Conservation (phyloP, 2,329 filamentous ascomycete species). For the Fusarium sp. region DNA sequence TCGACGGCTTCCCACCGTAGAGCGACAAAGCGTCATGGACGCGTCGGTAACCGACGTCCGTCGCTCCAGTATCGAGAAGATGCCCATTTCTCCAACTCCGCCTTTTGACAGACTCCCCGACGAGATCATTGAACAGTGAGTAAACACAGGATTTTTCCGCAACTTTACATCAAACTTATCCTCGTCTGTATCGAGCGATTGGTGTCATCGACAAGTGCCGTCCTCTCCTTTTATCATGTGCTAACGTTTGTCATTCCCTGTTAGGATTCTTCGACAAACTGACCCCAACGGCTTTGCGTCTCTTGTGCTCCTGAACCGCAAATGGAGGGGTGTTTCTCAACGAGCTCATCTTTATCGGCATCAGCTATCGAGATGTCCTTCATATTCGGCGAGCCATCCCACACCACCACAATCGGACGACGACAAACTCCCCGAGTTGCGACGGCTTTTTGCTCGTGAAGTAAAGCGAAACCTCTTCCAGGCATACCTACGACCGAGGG, state of each 20-base stretch:
- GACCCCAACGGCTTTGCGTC: conserved; percentile 74
- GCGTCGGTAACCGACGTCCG: conserved; percentile 41
- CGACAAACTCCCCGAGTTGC: conserved; percentile 67
- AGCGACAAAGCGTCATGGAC: conserved; percentile 47
- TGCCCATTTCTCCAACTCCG: conserved; percentile 42
- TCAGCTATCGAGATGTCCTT: conserved; percentile 70
- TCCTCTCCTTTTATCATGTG: not conserved
- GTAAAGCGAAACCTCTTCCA: conserved; percentile 82
- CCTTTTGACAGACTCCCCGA: conserved; percentile 69
- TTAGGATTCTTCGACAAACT: conserved; percentile 68
- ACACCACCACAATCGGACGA: conserved; percentile 52
- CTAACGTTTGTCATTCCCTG: conserved; percentile 26
- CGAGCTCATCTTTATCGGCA: conserved; percentile 70
- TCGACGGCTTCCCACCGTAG: conserved; percentile 30
- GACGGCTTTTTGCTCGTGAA: conserved; percentile 73
- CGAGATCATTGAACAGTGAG: conserved; percentile 76
- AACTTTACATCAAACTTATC: not conserved
- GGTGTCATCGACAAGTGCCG: not conserved
- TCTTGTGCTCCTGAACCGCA: conserved; percentile 70
- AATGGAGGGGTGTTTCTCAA: conserved; percentile 72
- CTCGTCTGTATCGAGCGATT: not conserved
- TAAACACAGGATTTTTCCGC: conserved; percentile 10
- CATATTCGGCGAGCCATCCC: conserved; percentile 63
- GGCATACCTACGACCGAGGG: conserved; percentile 74
- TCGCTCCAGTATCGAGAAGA: conserved; percentile 50